phyloP scores from a whole-genome alignment of 2,329 filamentous ascomycete species.

The Penicillium sp. region DNA sequence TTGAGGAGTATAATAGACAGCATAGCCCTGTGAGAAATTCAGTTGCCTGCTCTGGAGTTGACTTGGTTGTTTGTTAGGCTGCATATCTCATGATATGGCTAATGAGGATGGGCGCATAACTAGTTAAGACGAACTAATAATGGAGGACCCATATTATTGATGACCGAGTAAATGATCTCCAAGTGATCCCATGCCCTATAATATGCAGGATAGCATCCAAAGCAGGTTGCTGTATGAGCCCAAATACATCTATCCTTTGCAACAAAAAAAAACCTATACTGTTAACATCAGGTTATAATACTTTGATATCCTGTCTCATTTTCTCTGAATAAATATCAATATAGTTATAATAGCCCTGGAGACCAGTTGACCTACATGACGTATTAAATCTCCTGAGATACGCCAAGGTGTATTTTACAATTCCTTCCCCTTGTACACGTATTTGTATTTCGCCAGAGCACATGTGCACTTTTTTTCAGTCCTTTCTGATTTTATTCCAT shows the following conservation, averaged over 20 bases:
- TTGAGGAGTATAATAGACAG: not conserved
- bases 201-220: not conserved
- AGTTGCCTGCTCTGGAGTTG: not conserved
- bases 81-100: not conserved
- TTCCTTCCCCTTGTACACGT: not conserved
- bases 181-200: not conserved
- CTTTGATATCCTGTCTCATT: not conserved
- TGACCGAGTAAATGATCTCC: not conserved
- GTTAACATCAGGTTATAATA: too few species aligned
- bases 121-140: not conserved
- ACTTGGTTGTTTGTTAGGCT: not conserved
- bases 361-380: too few species aligned
- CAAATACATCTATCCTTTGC: not conserved
- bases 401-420: not conserved
- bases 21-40: not conserved
- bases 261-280: too few species aligned
- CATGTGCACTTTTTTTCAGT: not conserved
- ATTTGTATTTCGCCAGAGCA: not conserved
- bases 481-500: not conserved
- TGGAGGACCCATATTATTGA: not conserved
- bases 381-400: not conserved
- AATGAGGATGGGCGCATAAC: too few species aligned
- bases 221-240: not conserved
- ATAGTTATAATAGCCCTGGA: too few species aligned
- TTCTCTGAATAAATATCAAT: not conserved